A percentile compares a stretch with the other conserved stretches of the same genome.
These are phyloP conservation scores for Hydnum rufescens DNA, from an alignment of 768 basidiomycete genomes.

Conservation along the genomic window DNA sequence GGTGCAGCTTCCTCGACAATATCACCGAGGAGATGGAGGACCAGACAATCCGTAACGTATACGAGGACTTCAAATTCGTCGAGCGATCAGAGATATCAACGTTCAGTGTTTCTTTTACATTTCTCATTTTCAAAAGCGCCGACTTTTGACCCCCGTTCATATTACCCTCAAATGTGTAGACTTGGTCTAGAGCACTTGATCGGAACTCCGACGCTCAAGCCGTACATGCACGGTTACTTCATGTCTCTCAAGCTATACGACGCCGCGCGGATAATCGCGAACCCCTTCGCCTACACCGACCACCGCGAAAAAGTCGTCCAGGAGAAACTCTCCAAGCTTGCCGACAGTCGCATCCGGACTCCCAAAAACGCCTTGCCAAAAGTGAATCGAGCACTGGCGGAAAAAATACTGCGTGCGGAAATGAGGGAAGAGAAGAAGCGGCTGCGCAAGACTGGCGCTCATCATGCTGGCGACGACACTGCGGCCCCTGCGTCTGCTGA, in stretches of 20 bases:
- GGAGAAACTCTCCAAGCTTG: slow-evolving; percentile 83
- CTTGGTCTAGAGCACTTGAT: slow-evolving; percentile 89
- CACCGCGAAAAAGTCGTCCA: slow-evolving; percentile 75
- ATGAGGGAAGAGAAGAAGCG: slow-evolving; percentile 13
- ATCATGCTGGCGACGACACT: not conserved
- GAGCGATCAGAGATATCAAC: slow-evolving; percentile 67
- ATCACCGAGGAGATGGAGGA: slow-evolving; percentile 98
- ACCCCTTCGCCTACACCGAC: slow-evolving; percentile 90
- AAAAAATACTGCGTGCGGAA: slow-evolving; percentile 34
- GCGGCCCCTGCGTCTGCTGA: slow-evolving; percentile 6
- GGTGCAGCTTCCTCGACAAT: slow-evolving; percentile 96
- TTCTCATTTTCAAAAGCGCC: not conserved
- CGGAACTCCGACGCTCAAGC: slow-evolving; percentile 88
- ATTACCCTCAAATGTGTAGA: slow-evolving; percentile 24
- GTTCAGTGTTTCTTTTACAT: slow-evolving; percentile 21
- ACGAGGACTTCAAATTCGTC: slow-evolving; percentile 96
- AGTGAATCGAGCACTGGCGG: slow-evolving; percentile 73
- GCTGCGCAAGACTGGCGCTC: slow-evolving; percentile 21
- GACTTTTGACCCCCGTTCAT: slow-evolving; percentile 2
- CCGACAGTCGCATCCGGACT: slow-evolving; percentile 78
- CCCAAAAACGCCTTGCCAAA: slow-evolving; percentile 48
- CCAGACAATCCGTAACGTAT: slow-evolving; percentile 53
- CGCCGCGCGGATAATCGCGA: slow-evolving; percentile 84
- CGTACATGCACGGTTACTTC: slow-evolving; percentile 99
- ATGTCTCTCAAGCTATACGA: slow-evolving; percentile 89